phyloP scores from a whole-genome alignment of 2,329 filamentous ascomycete genomes.

The Colletotrichum coccodes region DNA sequence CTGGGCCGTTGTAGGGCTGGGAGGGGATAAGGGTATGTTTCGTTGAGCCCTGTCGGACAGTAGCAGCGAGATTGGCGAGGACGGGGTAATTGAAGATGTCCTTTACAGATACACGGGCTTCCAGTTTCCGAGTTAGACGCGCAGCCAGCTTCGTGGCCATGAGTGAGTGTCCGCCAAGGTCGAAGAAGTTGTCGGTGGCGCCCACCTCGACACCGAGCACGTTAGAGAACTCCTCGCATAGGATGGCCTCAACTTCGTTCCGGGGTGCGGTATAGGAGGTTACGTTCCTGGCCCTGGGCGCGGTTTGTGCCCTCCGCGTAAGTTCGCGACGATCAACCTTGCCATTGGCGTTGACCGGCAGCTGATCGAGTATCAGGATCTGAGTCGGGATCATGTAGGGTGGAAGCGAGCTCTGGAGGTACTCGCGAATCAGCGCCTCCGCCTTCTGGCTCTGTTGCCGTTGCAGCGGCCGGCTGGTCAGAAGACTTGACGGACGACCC shows the following conservation, averaged over 20 bases:
- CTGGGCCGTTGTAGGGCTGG: constrained; percentile 21
- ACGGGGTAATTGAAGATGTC: constrained; percentile 29
- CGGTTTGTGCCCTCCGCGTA: constrained; percentile 30
- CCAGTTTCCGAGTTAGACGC: constrained; percentile 11
- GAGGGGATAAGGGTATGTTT: background rate
- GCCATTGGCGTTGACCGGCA: constrained; percentile 38
- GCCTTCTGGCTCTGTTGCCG: background rate
- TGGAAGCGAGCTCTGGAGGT: constrained; percentile 32
- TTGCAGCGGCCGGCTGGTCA: background rate
- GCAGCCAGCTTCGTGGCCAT: constrained; percentile 22
- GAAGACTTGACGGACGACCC: background rate
- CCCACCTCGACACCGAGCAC: constrained; percentile 24
- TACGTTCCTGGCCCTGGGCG: background rate
- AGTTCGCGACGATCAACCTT: constrained; percentile 38
- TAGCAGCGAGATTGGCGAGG: constrained; percentile 13
- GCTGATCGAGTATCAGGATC: constrained; percentile 35
- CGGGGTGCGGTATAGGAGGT: background rate
- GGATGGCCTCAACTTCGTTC: constrained; percentile 8
- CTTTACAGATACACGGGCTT: constrained; percentile 15
- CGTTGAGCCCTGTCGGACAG: background rate
- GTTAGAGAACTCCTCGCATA: constrained; percentile 27
- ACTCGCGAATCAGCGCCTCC: background rate
- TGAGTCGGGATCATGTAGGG: constrained; percentile 40
- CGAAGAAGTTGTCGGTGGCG: constrained; percentile 32
- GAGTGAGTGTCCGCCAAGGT: constrained; percentile 33